A percentile compares a stretch with the other conserved stretches of the same genome.
Conservation (phyloP, 148 eudicot species). For the Amaranthus cruentus region DNA sequence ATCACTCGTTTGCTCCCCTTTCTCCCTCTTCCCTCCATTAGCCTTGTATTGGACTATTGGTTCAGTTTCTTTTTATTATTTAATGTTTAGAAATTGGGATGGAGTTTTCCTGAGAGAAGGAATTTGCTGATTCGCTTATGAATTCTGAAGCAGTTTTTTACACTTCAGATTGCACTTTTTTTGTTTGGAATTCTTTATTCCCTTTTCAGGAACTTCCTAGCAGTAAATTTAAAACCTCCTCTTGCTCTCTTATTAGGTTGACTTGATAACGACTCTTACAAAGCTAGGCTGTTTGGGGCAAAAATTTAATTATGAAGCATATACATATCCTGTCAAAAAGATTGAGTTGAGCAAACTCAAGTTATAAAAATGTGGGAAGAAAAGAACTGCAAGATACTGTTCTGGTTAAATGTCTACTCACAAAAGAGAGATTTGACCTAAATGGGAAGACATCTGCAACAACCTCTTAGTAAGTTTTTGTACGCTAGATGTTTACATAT, state of each 20-base stretch:
- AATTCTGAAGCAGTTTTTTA: background rate
- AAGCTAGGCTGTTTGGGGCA: slow-evolving; percentile 88
- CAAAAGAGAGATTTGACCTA: background rate
- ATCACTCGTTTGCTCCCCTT: background rate
- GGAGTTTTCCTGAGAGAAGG: no score
- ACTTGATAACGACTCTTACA: slow-evolving; percentile 80
- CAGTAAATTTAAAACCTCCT: background rate
- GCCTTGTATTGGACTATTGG: no score
- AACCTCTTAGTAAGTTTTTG: background rate
- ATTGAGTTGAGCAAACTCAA: slow-evolving; percentile 76
- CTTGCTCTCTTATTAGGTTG: slow-evolving; percentile 53
- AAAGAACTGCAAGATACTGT: background rate
- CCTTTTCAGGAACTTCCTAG: no score
- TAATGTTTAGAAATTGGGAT: no score
- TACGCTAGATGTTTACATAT: background rate
- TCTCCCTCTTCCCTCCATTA: background rate
- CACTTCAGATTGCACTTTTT: background rate
- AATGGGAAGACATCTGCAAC: background rate
- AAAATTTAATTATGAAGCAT: slow-evolving; percentile 82
- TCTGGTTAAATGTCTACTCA: background rate
- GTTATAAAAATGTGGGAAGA: slow-evolving; percentile 28
- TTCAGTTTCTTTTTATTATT: background rate
- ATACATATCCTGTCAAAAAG: slow-evolving; percentile 67
- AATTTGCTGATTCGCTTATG: background rate
- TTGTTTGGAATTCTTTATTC: no score